Evolutionary conservation across 306 rosid genomes (phyloP), one percentile per base, ranked within the genome.

Genomic region (Quercus dentata): DNA sequence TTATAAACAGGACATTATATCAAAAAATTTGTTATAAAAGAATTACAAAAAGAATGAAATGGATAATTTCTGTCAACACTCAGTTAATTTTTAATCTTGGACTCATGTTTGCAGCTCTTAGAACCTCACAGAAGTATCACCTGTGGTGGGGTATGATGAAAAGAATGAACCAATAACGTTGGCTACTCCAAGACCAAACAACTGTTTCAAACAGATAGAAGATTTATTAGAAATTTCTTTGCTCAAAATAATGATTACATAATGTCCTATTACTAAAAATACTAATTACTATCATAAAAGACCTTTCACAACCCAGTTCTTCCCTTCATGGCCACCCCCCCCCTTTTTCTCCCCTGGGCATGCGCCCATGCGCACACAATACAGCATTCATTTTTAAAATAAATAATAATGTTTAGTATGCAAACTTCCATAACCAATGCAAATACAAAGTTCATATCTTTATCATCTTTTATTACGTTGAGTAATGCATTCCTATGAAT

Each of bases 61-160:
- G 55, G 55, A 80, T 61, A 69, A 21, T 56, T 56, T 68, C 80
- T 74, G 33, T 76, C 79, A 74, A 67, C 49, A 82, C 44, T 74
- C 71, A 81, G 75, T 31, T 63, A 75, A 82, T 72, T 68, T 70
- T 54, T 56, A 70, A 77, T 49, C 59, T 35, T 61, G 7, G 81
- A 77, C 63, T 52, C 63, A 58, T 78, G 74, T 25, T 52, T 78
- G 61, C 70, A 67, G 76, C 51, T 77, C 71, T 77, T 77, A 74
- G 63, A 64, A 80, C 61, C 49, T 62, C 31, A 46, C 20, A 80
- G 71, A 86, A 78, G 78, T 35, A 80, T 84, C 77, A 92, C 99
- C 99, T 80, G 99, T 95, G 54, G 99, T 88, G 23, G 99, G 99
- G 87, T 95, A 95, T 51, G 95, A 88, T 71, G 97, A 91, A 87